A percentile compares a stretch with the other conserved stretches of the same genome.
Evolutionary conservation across 2,329 filamentous ascomycete genomes (phyloP).

Genomic region (Bisporella sp.): DNA sequence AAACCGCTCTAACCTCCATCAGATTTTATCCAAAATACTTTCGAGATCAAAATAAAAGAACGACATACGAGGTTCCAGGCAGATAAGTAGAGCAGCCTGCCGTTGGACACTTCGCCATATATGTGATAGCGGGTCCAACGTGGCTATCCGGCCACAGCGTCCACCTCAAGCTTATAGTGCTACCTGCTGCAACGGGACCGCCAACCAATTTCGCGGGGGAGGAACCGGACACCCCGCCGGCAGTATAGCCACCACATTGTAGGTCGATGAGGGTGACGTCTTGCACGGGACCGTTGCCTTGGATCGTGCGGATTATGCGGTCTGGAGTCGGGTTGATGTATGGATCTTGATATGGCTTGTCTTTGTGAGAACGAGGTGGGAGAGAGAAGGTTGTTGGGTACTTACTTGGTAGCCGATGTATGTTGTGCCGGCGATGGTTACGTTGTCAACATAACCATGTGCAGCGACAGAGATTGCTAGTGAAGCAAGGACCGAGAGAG

Average conservation of each 20-base stretch:
- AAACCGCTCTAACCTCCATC: not conserved
- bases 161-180: slow-evolving; percentile 46
- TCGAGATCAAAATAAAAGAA: too few relatives aligned
- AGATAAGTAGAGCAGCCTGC: slow-evolving; percentile 41
- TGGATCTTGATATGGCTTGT: slow-evolving; percentile 35
- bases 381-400: not conserved
- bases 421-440: slow-evolving; percentile 17
- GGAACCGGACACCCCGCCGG: slow-evolving; percentile 40
- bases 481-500: too few relatives aligned
- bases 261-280: slow-evolving; percentile 46
- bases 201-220: slow-evolving; percentile 47
- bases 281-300: slow-evolving; percentile 51
- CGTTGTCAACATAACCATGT: not conserved
- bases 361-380: not conserved
- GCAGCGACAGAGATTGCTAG: too few relatives aligned
- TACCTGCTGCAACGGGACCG: slow-evolving; percentile 45
- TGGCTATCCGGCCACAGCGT: slow-evolving; percentile 40
- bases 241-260: slow-evolving; percentile 48
- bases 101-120: slow-evolving; percentile 49
- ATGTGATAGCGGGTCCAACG: slow-evolving; percentile 48
- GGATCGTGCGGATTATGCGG: slow-evolving; percentile 49
- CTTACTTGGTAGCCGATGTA: slow-evolving; percentile 28
- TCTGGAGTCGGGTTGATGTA: slow-evolving; percentile 34
- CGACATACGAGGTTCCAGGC: slow-evolving; percentile 34
- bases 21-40: too few relatives aligned